Conservation (phyloP, 306 rosid species). For the Rosa chinensis region DNA sequence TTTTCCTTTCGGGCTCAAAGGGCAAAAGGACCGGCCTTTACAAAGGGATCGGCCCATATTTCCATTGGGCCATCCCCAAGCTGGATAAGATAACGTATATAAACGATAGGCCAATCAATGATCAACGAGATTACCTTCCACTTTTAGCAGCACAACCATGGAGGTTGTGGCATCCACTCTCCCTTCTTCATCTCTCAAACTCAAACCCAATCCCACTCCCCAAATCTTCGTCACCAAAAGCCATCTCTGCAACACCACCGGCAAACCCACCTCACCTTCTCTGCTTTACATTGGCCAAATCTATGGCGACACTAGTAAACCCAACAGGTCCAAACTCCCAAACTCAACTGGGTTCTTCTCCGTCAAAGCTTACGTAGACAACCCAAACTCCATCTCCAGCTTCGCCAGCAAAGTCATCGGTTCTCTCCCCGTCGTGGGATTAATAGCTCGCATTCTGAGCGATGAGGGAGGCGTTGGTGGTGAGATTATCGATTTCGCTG, state of each 20-base stretch:
- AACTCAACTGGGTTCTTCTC: slow-evolving; percentile 29
- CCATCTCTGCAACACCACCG: slow-evolving; percentile 26
- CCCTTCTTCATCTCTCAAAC: slow-evolving; percentile 36
- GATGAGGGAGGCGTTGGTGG: slow-evolving; percentile 92
- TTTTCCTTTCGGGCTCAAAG: neutral
- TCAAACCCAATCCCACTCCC: slow-evolving; percentile 23
- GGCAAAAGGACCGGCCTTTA: neutral
- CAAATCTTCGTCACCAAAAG: slow-evolving; percentile 15
- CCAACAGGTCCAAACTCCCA: slow-evolving; percentile 15
- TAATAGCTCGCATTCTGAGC: slow-evolving; percentile 70
- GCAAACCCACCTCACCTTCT: slow-evolving; percentile 43
- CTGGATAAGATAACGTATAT: slow-evolving; percentile 45
- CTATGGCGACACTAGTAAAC: slow-evolving; percentile 39
- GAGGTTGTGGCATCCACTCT: slow-evolving; percentile 41
- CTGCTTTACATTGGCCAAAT: slow-evolving; percentile 37
- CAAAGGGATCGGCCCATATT: neutral
- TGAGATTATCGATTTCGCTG: slow-evolving; percentile 78
- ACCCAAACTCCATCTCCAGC: slow-evolving; percentile 55
- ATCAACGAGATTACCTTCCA: slow-evolving; percentile 24
- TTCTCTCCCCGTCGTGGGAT: slow-evolving; percentile 79
- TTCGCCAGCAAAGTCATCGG: slow-evolving; percentile 79
- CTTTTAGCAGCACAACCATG: slow-evolving; percentile 35
- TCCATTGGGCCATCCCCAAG: neutral
- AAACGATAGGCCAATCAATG: slow-evolving; percentile 45
- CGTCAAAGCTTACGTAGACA: slow-evolving; percentile 72